Percentiles rank a stretch among this genome's conserved stretches.
phyloP scores from a whole-genome alignment of 805 yeast genomes.

The Metschnikowia noctiluminum region DNA sequence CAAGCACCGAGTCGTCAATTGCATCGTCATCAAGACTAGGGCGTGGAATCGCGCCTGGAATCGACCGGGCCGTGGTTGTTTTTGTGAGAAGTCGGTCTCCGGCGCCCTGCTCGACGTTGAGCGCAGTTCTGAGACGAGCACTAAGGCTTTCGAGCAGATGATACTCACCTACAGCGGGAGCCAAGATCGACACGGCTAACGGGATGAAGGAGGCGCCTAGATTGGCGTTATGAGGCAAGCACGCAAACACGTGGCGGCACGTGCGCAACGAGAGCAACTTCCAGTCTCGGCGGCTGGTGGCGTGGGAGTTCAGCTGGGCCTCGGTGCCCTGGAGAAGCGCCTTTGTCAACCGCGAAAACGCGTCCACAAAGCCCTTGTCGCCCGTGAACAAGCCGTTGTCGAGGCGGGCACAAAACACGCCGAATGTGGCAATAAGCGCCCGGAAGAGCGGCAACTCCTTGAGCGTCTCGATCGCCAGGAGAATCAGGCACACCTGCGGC shows the following conservation, averaged over 20 bases:
- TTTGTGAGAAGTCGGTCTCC: conserved; percentile 24
- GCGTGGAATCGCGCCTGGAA: background rate
- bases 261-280: conserved; percentile 39
- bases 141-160: conserved; percentile 20
- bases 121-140: conserved; percentile 23
- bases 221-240: conserved; percentile 32
- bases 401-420: conserved; percentile 33
- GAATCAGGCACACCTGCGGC: conserved; percentile 57
- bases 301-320: conserved; percentile 10
- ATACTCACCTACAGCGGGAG: conserved; percentile 30
- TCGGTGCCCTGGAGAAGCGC: conserved; percentile 17
- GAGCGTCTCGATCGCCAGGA: conserved; percentile 48
- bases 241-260: conserved; percentile 36
- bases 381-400: conserved; percentile 65
- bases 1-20: conserved; percentile 37
- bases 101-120: conserved; percentile 31
- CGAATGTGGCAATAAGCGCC: conserved; percentile 46
- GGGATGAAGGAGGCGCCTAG: conserved; percentile 29
- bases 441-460: conserved; percentile 64
- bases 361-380: conserved; percentile 52
- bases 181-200: conserved; percentile 36
- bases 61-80: conserved; percentile 24
- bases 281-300: conserved; percentile 45
- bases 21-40: conserved; percentile 33
- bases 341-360: conserved; percentile 32